Evolutionary conservation across 2,329 filamentous ascomycete genomes (phyloP).

Genomic region (Diaporthe sp.): DNA sequence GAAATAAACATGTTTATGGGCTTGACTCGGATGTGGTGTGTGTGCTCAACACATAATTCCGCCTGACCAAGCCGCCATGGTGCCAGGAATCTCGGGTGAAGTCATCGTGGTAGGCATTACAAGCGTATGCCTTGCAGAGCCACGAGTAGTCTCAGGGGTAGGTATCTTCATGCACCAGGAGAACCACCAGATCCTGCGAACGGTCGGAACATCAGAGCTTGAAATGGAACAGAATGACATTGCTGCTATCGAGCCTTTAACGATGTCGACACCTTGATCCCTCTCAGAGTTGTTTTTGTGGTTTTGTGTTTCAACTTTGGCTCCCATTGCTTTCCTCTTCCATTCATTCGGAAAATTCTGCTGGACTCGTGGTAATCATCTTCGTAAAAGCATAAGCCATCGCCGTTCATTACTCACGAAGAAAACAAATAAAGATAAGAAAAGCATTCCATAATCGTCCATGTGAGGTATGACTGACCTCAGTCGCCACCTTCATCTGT

Average conservation of each 20-base stretch:
- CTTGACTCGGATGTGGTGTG: not conserved
- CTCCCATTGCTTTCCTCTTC: not conserved
- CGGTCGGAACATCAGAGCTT: not conserved
- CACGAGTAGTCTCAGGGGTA: not conserved
- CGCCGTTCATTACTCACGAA: constrained; percentile 9
- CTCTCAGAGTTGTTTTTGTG: not conserved
- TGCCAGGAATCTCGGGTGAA: not conserved
- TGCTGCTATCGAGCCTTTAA: constrained; percentile 32
- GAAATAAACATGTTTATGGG: too few species aligned
- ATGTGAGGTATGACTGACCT: not conserved
- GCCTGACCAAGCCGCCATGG: not conserved
- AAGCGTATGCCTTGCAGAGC: not conserved
- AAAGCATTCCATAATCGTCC: not conserved
- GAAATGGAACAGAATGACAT: constrained; percentile 9
- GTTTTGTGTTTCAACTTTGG: not conserved
- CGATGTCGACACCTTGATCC: not conserved
- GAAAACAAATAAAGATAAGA: constrained; percentile 21
- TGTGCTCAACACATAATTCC: not conserved
- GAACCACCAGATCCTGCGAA: not conserved
- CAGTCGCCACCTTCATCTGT: not conserved
- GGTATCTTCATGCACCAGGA: not conserved
- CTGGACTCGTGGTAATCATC: constrained; percentile 12
- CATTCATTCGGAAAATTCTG: not conserved
- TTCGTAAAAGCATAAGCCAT: not conserved
- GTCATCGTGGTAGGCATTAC: not conserved